These are phyloP conservation scores for Sporothrix pseudoabietina DNA, from an alignment of 2,329 filamentous ascomycete genomes.

Conservation along the genomic window DNA sequence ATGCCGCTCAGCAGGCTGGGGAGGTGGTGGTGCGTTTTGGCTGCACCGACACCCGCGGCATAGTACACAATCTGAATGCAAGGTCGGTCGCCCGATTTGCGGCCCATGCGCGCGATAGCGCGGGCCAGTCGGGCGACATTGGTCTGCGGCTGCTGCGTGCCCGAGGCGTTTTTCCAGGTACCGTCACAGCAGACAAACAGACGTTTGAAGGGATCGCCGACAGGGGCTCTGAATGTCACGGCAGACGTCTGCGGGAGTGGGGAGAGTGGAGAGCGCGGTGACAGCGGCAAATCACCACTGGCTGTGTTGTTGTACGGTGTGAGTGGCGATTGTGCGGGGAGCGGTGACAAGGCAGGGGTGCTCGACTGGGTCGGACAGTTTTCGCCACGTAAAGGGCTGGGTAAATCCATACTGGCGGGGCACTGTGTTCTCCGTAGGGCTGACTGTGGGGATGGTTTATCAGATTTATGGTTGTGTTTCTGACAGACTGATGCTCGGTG, in stretches of 20 bases:
- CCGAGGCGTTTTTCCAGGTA: slow-evolving; percentile 1
- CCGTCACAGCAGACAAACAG: slow-evolving; percentile 12
- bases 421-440: background rate
- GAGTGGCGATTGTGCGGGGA: background rate
- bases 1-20: background rate
- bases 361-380: background rate
- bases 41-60: background rate
- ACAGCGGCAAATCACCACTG: background rate
- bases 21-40: background rate
- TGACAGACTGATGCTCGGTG: too few species aligned
- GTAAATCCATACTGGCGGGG: background rate
- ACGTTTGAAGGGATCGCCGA: background rate
- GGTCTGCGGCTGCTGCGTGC: background rate
- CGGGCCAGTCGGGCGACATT: background rate
- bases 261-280: too few species aligned
- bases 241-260: background rate
- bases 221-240: background rate
- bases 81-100: background rate
- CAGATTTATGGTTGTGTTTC: too few species aligned
- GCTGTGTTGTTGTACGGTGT: too few species aligned
- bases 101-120: background rate
- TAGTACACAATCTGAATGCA: background rate
- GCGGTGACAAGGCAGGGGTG: background rate
- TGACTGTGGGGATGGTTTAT: background rate
- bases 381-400: background rate